phyloP scores from a whole-genome alignment of 495 filamentous ascomycete species.

The Geopyxis carbonaria region DNA sequence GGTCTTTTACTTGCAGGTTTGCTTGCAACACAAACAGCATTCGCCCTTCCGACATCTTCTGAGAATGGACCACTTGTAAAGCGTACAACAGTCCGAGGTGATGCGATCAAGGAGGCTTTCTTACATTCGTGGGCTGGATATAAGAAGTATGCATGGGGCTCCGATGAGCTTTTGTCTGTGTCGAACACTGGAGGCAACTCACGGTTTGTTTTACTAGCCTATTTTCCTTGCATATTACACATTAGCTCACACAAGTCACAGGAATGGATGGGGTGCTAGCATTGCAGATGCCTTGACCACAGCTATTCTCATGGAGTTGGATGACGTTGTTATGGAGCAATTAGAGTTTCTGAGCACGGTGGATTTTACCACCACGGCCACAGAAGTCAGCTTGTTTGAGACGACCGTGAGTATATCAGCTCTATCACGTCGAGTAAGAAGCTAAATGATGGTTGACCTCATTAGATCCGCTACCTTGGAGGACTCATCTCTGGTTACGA shows the following conservation, averaged over 20 bases:
- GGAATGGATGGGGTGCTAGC: conserved; percentile 76
- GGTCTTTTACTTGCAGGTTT: too few species aligned
- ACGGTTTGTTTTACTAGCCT: conserved; percentile 33
- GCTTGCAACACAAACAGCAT: too few species aligned
- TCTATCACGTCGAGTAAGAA: background rate
- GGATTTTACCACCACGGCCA: conserved; percentile 45
- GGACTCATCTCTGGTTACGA: conserved; percentile 73
- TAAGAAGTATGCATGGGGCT: conserved; percentile 57
- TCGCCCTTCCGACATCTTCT: too few species aligned
- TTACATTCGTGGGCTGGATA: conserved; percentile 68
- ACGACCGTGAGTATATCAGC: conserved; percentile 36
- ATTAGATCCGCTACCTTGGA: conserved; percentile 57
- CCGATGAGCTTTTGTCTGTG: conserved; percentile 59
- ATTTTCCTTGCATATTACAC: background rate
- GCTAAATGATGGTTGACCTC: background rate
- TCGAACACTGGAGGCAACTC: conserved; percentile 49
- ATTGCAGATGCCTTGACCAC: conserved; percentile 72
- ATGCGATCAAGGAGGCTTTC: conserved; percentile 60
- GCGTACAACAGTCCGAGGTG: too few species aligned
- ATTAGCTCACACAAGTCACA: conserved; percentile 22
- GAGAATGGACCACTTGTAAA: too few species aligned
- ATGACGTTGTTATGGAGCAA: conserved; percentile 49
- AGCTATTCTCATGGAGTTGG: conserved; percentile 57
- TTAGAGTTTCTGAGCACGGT: conserved; percentile 49
- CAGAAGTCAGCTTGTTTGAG: conserved; percentile 61